phyloP scores from a whole-genome alignment of 257 asterid genomes.

The Nicotiana obtusifolia region DNA sequence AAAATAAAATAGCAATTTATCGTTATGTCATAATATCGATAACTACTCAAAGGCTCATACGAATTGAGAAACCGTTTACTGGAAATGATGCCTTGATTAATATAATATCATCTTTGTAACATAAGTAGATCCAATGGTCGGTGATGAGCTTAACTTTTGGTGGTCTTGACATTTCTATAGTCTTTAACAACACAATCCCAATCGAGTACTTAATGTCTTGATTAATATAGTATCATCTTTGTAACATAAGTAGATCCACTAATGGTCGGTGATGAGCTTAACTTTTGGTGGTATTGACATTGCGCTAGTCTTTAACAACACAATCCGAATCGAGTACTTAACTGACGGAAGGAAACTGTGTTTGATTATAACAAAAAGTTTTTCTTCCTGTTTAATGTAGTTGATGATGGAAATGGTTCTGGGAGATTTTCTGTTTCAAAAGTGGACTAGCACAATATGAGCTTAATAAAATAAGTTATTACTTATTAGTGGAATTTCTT shows the following conservation, averaged over 20 bases:
- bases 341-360: background rate
- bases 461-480: background rate
- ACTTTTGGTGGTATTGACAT: background rate
- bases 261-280: background rate
- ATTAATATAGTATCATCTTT: background rate
- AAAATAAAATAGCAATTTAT: background rate
- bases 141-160: background rate
- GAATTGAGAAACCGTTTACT: background rate
- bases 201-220: background rate
- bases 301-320: background rate
- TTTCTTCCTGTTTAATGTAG: background rate
- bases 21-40: background rate
- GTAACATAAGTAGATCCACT: background rate
- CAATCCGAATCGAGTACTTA: background rate
- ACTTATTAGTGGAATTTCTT: background rate
- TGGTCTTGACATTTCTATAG: background rate
- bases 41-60: background rate
- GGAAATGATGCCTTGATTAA: slow-evolving; percentile 3
- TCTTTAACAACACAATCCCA: background rate
- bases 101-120: background rate
- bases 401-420: background rate
- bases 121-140: background rate
- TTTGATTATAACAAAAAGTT: background rate
- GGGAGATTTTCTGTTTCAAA: background rate
- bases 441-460: background rate